Percentiles rank a stretch among this genome's conserved stretches.
Conservation (phyloP, 1,284 basidiomycete genomes). For the Phlebopus sp. region DNA sequence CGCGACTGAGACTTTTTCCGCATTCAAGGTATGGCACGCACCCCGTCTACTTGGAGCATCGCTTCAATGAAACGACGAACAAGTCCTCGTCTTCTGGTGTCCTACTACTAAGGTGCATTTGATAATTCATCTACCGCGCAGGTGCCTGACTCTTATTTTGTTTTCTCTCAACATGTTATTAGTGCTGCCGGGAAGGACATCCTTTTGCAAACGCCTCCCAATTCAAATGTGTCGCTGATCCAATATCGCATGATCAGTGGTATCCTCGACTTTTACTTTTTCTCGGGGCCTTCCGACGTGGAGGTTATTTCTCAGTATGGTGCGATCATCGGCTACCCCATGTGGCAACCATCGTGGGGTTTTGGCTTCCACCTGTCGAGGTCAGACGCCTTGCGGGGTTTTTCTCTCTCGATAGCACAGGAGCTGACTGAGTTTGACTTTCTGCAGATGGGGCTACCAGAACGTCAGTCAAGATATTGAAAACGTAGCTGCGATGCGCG, state of each 20-base stretch:
- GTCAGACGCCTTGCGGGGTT: constrained; percentile 26
- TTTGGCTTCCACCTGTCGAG: constrained; percentile 73
- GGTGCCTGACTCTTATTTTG: not conserved
- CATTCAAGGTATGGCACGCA: constrained; percentile 59
- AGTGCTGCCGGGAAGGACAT: constrained; percentile 63
- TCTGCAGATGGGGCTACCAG: constrained; percentile 52
- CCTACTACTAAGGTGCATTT: constrained; percentile 57
- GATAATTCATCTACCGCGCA: not conserved
- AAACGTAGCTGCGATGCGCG: constrained; percentile 58
- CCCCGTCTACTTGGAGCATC: constrained; percentile 65
- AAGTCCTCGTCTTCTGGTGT: constrained; percentile 65
- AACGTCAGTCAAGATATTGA: constrained; percentile 46
- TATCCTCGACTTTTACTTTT: constrained; percentile 68
- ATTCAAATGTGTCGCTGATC: constrained; percentile 51
- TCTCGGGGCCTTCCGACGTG: constrained; percentile 63
- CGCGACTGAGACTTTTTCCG: constrained; percentile 9
- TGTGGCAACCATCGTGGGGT: constrained; percentile 66
- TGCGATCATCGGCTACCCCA: constrained; percentile 55
- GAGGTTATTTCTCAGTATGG: constrained; percentile 70
- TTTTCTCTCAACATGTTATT: not conserved
- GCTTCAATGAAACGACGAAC: constrained; percentile 47
- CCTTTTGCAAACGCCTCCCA: constrained; percentile 53
- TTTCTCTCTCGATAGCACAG: not conserved
- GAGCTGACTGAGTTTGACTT: not conserved
- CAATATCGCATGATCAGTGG: constrained; percentile 66